Base-by-base conservation (phyloP, 148 eudicot species). In the Mesembryanthemum crystallinum region DNA sequence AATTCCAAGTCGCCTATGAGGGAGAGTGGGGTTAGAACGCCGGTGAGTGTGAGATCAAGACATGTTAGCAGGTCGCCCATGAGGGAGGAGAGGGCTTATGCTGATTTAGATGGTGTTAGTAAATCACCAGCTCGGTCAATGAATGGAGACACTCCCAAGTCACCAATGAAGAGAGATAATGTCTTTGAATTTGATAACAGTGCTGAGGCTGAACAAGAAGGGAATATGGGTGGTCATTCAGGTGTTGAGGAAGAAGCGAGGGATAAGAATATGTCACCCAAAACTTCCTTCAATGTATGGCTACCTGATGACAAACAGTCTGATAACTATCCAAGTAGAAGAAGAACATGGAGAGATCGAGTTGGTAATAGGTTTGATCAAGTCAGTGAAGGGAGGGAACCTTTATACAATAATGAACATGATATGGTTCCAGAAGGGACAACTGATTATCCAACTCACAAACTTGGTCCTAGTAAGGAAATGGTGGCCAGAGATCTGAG, bases 401-500 rank as follows among this genome's bases (percentile, higher is more conserved):
- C 73, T 21, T 64, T 58, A 55, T 71, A 27, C 49, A 80, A 71
- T 64, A 78, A 80, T 67, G 77, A 81, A 58, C 71, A 77, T 69
- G 78, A 63, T 69, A 65, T 63, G 72, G 47, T 63, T 74, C 70
- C 74, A 7, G 85, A 74, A 23, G 77, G 68, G 64, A 71, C 61
- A n/a, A 24, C 42, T 52, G 76, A 69, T 69, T 59, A 67, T 73
- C 25, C 43, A 25, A 71, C 73, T 58, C 75, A 32, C 17, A 81
- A 74, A 54, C 68, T 55, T 65, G 79, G 51, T 64, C 24, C n/a
- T 11, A 47, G 66, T 49, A 55, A 62, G 76, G 83, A 65, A 18
- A 81, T 78, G 72, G 70, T 27, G 62, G 43, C 28, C n/a, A 70
- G 63, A 81, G 81, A 84, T 43, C 7, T 54, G 74, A 80, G 88